A percentile compares a stretch with the other conserved stretches of the same genome.
phyloP scores from a whole-genome alignment of 2,329 filamentous ascomycete species.

The Cadophora luteo-olivacea region DNA sequence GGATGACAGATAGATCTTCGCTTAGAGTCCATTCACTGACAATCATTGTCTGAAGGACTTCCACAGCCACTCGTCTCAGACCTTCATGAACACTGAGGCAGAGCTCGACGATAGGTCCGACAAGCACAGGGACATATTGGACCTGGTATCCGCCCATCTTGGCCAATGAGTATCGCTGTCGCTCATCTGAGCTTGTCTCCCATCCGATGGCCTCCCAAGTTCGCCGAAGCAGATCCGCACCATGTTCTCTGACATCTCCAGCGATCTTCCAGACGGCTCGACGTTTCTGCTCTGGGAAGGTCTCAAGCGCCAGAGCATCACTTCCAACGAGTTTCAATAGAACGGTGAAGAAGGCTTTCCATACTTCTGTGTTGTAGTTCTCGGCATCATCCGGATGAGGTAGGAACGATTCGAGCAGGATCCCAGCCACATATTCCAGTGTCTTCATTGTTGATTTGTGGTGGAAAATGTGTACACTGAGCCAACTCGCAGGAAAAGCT shows the following conservation, averaged over 20 bases:
- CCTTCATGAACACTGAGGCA: slow-evolving; percentile 96
- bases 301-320: slow-evolving; percentile 87
- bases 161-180: slow-evolving; percentile 75
- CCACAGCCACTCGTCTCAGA: slow-evolving; percentile 85
- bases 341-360: slow-evolving; percentile 92
- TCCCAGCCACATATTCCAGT: slow-evolving; percentile 79
- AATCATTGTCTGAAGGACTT: slow-evolving; percentile 97
- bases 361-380: slow-evolving; percentile 86
- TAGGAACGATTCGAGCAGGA: slow-evolving; percentile 83
- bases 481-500: slow-evolving; percentile 87
- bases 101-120: slow-evolving; percentile 89
- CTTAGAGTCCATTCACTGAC: slow-evolving; percentile 97
- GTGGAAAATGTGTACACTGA: slow-evolving; percentile 92
- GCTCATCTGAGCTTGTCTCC: slow-evolving; percentile 86
- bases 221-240: slow-evolving; percentile 81
- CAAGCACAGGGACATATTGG: slow-evolving; percentile 92
- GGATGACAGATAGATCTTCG: slow-evolving; percentile 87
- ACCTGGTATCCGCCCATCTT: slow-evolving; percentile 97
- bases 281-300: slow-evolving; percentile 95
- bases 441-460: slow-evolving; percentile 89
- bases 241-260: slow-evolving; percentile 90
- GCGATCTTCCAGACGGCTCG: slow-evolving; percentile 99
- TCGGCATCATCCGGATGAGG: slow-evolving; percentile 87
- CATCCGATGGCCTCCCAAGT: slow-evolving; percentile 97
- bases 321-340: slow-evolving; percentile 89